Percentiles rank a stretch among this genome's conserved stretches.
Evolutionary conservation across 768 basidiomycete genomes (phyloP).

Genomic region (Hortiboletus flavorubellus): DNA sequence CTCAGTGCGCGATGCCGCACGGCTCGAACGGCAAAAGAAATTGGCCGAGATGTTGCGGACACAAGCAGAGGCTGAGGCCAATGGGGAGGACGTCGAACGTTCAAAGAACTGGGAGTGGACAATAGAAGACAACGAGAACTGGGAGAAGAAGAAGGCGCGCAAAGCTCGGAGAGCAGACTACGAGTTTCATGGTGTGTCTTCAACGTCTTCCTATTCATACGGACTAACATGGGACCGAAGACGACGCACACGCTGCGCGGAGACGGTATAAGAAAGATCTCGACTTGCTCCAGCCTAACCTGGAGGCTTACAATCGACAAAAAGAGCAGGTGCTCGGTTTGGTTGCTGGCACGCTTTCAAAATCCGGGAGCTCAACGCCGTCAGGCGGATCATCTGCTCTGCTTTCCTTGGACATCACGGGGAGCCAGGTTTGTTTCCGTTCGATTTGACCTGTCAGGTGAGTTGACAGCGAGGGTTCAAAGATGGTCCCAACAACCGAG

Average conservation of each 20-base stretch:
- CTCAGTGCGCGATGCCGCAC: conserved; percentile 73
- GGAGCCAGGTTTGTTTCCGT: conserved; percentile 36
- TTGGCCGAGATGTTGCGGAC: conserved; percentile 81
- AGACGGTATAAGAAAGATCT: conserved; percentile 91
- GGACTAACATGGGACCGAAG: conserved; percentile 38
- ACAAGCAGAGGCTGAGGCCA: conserved; percentile 86
- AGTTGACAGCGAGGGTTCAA: conserved; percentile 9
- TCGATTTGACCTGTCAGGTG: not conserved
- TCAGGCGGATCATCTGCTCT: conserved; percentile 33
- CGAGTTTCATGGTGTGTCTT: conserved; percentile 79
- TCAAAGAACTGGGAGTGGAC: conserved; percentile 89
- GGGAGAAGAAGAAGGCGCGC: conserved; percentile 56
- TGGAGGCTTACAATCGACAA: conserved; percentile 83
- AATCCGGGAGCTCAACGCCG: conserved; percentile 33
- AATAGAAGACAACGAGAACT: conserved; percentile 30
- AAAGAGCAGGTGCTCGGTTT: conserved; percentile 83
- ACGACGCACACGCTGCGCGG: conserved; percentile 86
- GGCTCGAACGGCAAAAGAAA: conserved; percentile 86
- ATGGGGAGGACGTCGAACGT: conserved; percentile 92
- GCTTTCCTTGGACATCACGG: conserved; percentile 52
- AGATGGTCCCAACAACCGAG: conserved; percentile 53
- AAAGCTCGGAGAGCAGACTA: conserved; percentile 85
- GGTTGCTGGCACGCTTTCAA: conserved; percentile 60
- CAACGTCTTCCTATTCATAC: not conserved
- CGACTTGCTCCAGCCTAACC: conserved; percentile 82